Evolutionary conservation across 495 filamentous ascomycete genomes (phyloP).

Genomic region (Aspergillus nidulans): DNA sequence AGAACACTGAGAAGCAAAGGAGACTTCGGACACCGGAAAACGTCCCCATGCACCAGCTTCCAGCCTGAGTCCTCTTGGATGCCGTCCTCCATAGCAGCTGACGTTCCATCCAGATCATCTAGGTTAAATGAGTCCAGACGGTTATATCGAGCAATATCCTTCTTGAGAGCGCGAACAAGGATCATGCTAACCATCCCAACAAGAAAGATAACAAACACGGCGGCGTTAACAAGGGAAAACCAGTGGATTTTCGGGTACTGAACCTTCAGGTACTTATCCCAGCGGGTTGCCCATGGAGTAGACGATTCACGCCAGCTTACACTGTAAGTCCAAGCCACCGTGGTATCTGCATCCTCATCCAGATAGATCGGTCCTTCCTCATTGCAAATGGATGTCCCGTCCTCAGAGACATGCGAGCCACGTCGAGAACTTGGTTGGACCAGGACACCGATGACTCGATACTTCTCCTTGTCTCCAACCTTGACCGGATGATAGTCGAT

Average conservation of each 20-base stretch:
- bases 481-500: constrained; percentile 83
- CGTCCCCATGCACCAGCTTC: constrained; percentile 97
- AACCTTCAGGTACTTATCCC: constrained; percentile 97
- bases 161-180: constrained; percentile 76
- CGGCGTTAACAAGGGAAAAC: constrained; percentile 94
- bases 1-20: constrained; percentile 82
- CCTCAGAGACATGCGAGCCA: constrained; percentile 51
- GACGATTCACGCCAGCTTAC: constrained; percentile 75
- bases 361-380: constrained; percentile 52
- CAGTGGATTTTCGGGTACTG: constrained; percentile 96
- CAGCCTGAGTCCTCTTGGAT: constrained; percentile 97
- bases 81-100: constrained; percentile 74
- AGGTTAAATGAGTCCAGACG: constrained; percentile 80
- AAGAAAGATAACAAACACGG: constrained; percentile 88
- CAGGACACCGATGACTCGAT: constrained; percentile 84
- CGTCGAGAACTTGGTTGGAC: constrained; percentile 73
- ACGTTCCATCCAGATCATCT: constrained; percentile 75
- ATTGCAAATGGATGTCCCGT: constrained; percentile 60
- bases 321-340: constrained; percentile 84
- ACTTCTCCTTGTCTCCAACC: constrained; percentile 53
- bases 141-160: constrained; percentile 96
- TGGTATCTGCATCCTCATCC: constrained; percentile 59
- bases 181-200: constrained; percentile 87
- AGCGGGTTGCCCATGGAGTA: constrained; percentile 90
- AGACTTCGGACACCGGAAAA: constrained; percentile 82